Base-by-base conservation (phyloP, 2,329 filamentous ascomycete species). In the Bipolaris gigantea region DNA sequence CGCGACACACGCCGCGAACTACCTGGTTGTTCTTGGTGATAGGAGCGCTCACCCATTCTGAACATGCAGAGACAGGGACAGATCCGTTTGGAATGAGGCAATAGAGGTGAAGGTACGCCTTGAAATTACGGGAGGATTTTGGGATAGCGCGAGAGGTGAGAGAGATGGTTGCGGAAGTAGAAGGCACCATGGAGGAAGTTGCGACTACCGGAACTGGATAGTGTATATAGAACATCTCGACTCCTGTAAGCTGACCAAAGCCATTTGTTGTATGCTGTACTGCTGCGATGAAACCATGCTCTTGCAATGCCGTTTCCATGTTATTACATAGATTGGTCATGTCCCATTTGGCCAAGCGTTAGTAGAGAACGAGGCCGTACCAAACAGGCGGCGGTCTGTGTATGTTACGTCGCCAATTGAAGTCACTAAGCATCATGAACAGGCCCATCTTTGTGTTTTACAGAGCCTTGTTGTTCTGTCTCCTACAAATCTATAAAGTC, bases 181-280 rank as follows among this genome's bases (percentile, higher is more conserved):
- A 67, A 69, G 58, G 56, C 33, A 58, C 57, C 42, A 53, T 55
- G 47, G 53, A 59, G 56, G 64, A 67, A 69, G 60, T 53, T 55
- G 50, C 62, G 41, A 56, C 57, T 51, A 32, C 53, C 25, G 42
- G 40, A 42, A 54, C 50, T 43, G 34, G n/a, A 18, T 33, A 32
- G 40, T 10, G 13, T 30, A 34, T 19, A 19, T 16, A 19, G 18
- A 36, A 34, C 19, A 10, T 4, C 52, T 23, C 41, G 1, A 32
- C 27, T 19, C 18, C 34, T 15, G n/a, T 13, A 9, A 11, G 4
- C 25, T 32, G n/a, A 32, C 6, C 32, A 27, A 27, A 18, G 18
- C 5, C 35, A 36, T 19, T 36, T 18, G 8, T 10, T 18, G 18
- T 36, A 9, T 18, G 19, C n/a, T 5, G n/a, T 36, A 19, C n/a